Base-by-base conservation (phyloP, 1,139 yeast species). In the Martiniozyma asiatica region DNA sequence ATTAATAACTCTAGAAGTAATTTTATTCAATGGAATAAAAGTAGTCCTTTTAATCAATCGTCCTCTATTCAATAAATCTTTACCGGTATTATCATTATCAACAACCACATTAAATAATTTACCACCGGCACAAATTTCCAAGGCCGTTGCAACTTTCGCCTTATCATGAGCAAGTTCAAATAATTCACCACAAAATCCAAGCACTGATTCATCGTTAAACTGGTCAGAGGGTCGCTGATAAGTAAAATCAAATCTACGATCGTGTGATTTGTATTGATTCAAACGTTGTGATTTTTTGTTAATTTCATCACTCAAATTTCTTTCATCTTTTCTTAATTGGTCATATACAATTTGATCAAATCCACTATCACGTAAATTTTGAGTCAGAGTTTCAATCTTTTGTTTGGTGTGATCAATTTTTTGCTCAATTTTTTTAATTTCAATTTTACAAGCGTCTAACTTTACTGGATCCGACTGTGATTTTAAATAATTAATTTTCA, bases 91-190 rank as follows among this genome's bases (percentile, higher is more conserved):
- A 35, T 92, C 92, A 32, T 71, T 77, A 45, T 87, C 96, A 20
- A 92, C 98, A 31, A 92, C 85, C 23, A 92, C 85, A 47, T 87
- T 85, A 53, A 74, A 92, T 23, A 92, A 57, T 42, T 92, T 65
- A 3, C 89, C 93, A 28, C 98, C 98, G 4, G 97, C 98, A 54
- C 95, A 80, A 3, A 82, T 78, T 53, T 92, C 97, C 27, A 92
- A 59, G 0, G 98, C 98, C 25, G 78, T 65, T 0, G 94, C 79
- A 36, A 77, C 74, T 21, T 70, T 67, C 31, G 59, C 54, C 35
- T 79, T 71, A 2, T 62, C 50, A 35, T 73, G 73, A 14, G 68
- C 69, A 17, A 92, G 53, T 1, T 66, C 58, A 48, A 92, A 85
- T 31, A 89, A 58, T 47, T 81, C 93, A 2, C 95, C 95, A 12